These are phyloP conservation scores for Nigrospora sphaerica DNA, from an alignment of 2,329 filamentous ascomycete genomes.

Conservation along the genomic window DNA sequence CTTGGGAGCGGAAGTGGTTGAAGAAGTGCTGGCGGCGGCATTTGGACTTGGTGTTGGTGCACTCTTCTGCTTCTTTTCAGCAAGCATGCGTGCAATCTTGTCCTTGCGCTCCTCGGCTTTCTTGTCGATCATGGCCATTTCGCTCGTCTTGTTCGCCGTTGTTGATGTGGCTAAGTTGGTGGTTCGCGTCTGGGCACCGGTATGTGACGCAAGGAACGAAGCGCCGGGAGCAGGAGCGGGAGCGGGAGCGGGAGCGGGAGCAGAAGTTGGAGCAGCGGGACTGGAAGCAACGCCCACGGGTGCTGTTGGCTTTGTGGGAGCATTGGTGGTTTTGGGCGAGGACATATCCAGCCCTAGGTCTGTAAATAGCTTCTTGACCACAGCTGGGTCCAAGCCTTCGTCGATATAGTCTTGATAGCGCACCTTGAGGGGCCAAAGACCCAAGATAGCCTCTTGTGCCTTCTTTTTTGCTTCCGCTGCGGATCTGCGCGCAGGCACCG, in stretches of 20 bases:
- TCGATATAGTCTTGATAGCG: slow-evolving; percentile 66
- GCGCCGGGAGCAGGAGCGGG: no score
- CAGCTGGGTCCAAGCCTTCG: slow-evolving; percentile 59
- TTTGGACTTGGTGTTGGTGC: slow-evolving; percentile 6
- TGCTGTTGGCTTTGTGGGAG: not conserved
- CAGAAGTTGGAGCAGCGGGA: not conserved
- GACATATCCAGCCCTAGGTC: slow-evolving; percentile 55
- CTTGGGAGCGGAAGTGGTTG: slow-evolving; percentile 4
- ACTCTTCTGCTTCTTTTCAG: slow-evolving; percentile 23
- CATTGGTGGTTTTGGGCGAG: slow-evolving; percentile 12
- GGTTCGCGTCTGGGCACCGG: no score
- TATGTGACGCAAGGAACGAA: no score
- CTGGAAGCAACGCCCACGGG: not conserved
- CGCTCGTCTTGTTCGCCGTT: not conserved
- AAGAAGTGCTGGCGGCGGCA: not conserved
- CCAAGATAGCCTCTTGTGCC: slow-evolving; percentile 61
- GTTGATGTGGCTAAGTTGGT: not conserved
- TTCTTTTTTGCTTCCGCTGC: slow-evolving; percentile 42
- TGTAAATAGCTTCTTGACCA: slow-evolving; percentile 59
- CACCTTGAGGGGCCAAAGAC: slow-evolving; percentile 59
- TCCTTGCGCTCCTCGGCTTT: slow-evolving; percentile 26
- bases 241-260: not conserved
- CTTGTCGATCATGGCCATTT: slow-evolving; percentile 13
- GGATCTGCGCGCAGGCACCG: slow-evolving; percentile 14
- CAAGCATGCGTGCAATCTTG: slow-evolving; percentile 24